Base-by-base conservation (phyloP, 495 filamentous ascomycete species). In the Aspergillus coremiiformis region DNA sequence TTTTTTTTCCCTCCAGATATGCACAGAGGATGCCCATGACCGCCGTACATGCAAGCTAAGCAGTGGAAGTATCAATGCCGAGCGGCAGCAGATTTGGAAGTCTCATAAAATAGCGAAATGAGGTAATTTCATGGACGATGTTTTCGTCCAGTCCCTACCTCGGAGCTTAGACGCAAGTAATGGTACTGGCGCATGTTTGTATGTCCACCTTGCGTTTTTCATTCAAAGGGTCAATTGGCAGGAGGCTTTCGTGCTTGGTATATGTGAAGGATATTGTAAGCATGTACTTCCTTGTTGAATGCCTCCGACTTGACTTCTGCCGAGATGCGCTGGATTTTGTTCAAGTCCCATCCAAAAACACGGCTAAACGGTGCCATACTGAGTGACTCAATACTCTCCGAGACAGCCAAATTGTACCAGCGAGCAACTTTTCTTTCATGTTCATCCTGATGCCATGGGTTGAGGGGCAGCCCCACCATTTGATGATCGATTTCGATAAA, bases 321-420 rank as follows among this genome's bases (percentile, higher is more conserved):
- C 8, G 84, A 60, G 4, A 92, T 66, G 24, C 77, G 73, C 39
- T 74, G 67, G 35, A 95, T 84, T 51, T 86, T 78, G n/a, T 83
- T 75, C n/a, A 74, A 52, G 7, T 79, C 71, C 79, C 83, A 91
- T 19, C 71, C 68, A 45, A 78, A 75, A 11, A 84, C 77, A 52
- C 89, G 77, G 30, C 75, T 85, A 59, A 96, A 77, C 4, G 91
- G 84, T 1, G 80, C 90, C 57, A 95, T 60, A 51, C 82, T 85
- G 37, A 94, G 67, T 7, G 83, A 82, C 52, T 91, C 81, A 39
- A 95, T 72, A 14, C 86, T 87, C 56, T 85, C 78, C 2, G 75
- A 81, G 42, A 94, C 66, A 11, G 81, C 86, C 17, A 94, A 71
- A 59, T 90, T 88, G 65, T 93, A 96, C 91, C 91, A 95, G 21